Percentiles rank a stretch among this genome's conserved stretches.
Conservation (phyloP, 352 stramenopile species). For the Pythium utonaiense region DNA sequence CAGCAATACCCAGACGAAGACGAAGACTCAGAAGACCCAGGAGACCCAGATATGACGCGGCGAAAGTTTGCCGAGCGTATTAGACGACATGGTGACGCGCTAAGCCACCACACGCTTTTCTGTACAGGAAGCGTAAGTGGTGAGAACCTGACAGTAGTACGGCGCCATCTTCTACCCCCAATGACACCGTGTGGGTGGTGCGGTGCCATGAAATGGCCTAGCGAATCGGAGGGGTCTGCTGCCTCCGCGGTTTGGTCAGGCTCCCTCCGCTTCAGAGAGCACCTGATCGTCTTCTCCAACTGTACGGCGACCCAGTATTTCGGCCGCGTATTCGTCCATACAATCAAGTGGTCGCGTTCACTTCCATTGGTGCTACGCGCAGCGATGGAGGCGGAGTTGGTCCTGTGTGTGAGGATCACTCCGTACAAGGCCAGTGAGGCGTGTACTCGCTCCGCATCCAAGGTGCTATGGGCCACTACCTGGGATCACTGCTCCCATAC, state of each 20-base stretch:
- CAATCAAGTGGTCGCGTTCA: slow-evolving; percentile 6
- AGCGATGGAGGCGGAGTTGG: background rate
- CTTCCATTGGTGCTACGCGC: background rate
- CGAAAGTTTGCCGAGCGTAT: background rate
- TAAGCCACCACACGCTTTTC: background rate
- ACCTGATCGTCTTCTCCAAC: background rate
- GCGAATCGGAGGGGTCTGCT: background rate
- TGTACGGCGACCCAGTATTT: slow-evolving; percentile 5
- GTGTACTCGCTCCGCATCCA: slow-evolving; percentile 3
- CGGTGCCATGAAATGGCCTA: background rate
- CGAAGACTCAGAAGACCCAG: background rate
- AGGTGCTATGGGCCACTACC: slow-evolving; percentile 6
- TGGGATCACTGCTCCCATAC: slow-evolving; percentile 5
- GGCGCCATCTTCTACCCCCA: background rate
- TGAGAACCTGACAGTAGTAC: background rate
- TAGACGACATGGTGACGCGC: background rate
- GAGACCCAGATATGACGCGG: too few species aligned
- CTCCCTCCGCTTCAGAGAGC: background rate
- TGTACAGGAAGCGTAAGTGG: background rate
- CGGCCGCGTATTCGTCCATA: background rate
- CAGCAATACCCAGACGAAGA: background rate
- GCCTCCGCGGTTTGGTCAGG: background rate
- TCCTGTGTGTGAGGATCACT: background rate
- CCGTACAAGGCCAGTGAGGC: background rate
- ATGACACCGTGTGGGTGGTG: background rate